These are phyloP conservation scores for Forsythia suspensa DNA, from an alignment of 257 asterid species.

Conservation along the genomic window DNA sequence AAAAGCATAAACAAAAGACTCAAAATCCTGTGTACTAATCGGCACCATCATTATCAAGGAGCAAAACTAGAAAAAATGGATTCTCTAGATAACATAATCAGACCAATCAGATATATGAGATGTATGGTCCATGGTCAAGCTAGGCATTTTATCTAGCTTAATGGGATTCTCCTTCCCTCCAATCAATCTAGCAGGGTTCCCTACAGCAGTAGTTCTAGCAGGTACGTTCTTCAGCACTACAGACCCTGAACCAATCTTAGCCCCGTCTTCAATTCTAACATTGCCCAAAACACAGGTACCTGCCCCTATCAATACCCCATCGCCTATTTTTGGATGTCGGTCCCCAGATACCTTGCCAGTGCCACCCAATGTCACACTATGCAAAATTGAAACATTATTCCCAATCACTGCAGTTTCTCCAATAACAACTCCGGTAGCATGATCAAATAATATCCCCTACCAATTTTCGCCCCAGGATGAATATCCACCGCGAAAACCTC, in stretches of 20 bases:
- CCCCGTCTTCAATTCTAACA: slow-evolving; percentile 50
- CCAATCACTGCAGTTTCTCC: slow-evolving; percentile 61
- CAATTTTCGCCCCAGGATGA: slow-evolving; percentile 57
- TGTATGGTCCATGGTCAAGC: slow-evolving; percentile 59
- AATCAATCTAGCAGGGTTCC: slow-evolving; percentile 56
- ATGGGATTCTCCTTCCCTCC: slow-evolving; percentile 52
- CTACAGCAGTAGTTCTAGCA: slow-evolving; percentile 54
- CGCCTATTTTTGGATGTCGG: slow-evolving; percentile 52
- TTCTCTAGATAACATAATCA: slow-evolving; percentile 44
- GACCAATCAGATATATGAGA: slow-evolving; percentile 48
- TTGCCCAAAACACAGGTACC: slow-evolving; percentile 62
- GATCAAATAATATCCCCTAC: slow-evolving; percentile 51
- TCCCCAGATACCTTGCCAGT: slow-evolving; percentile 54
- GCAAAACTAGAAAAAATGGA: too few relatives aligned
- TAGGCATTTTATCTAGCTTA: slow-evolving; percentile 43
- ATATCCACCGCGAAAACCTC: slow-evolving; percentile 58
- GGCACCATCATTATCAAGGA: not conserved
- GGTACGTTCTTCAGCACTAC: slow-evolving; percentile 51
- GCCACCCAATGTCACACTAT: slow-evolving; percentile 61
- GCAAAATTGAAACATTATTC: slow-evolving; percentile 50
- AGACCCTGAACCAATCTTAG: slow-evolving; percentile 57
- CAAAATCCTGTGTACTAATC: not conserved
- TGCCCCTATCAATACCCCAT: slow-evolving; percentile 58
- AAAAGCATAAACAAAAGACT: slow-evolving; percentile 23
- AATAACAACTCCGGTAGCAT: slow-evolving; percentile 53